Conservation (phyloP, 257 asterid genomes). For the Knoxia roxburghii region DNA sequence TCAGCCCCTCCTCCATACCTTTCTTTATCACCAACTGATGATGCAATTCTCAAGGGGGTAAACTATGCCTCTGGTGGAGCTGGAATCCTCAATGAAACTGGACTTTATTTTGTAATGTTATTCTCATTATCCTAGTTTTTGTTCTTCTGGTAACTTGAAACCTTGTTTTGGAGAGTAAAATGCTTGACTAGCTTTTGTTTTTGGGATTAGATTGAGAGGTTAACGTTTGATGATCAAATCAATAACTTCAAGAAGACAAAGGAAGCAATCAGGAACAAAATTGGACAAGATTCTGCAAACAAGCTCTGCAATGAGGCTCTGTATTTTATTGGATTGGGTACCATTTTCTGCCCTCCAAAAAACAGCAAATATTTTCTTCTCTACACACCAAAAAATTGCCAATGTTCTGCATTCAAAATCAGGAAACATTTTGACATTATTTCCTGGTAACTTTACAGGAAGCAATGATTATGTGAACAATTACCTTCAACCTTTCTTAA, state of each 20-base stretch:
- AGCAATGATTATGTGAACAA: slow-evolving; percentile 89
- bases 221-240: slow-evolving; percentile 70
- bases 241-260: slow-evolving; percentile 46
- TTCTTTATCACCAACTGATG: slow-evolving; percentile 51
- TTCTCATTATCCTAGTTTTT: background rate
- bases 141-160: background rate
- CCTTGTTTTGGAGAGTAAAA: background rate
- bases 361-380: no score
- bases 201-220: slow-evolving; percentile 51
- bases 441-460: slow-evolving; percentile 35
- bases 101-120: slow-evolving; percentile 70
- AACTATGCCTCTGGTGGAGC: slow-evolving; percentile 93
- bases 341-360: no score
- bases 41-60: slow-evolving; percentile 62
- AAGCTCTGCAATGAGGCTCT: slow-evolving; percentile 52
- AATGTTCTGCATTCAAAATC: no score
- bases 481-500: slow-evolving; percentile 66
- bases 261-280: slow-evolving; percentile 40
- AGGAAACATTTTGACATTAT: background rate
- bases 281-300: slow-evolving; percentile 55
- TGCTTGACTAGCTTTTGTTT: background rate
- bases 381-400: no score
- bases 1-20: slow-evolving; percentile 72
- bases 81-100: slow-evolving; percentile 82
- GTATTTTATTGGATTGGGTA: slow-evolving; percentile 67